These are phyloP conservation scores for Pseudogymnoascus sp. DNA, from an alignment of 2,329 filamentous ascomycete species.

Conservation along the genomic window DNA sequence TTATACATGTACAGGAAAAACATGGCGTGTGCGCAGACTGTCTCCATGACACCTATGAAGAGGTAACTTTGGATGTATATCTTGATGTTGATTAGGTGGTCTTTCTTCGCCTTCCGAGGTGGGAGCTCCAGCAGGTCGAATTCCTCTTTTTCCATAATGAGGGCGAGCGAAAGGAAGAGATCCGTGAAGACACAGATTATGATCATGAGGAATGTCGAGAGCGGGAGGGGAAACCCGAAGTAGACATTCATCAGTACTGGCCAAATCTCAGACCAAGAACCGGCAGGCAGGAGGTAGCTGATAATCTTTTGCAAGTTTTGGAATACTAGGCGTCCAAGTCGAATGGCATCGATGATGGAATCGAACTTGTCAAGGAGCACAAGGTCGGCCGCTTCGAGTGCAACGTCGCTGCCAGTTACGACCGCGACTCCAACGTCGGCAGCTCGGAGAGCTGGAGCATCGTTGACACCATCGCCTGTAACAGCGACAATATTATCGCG, in stretches of 20 bases:
- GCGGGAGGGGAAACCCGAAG: constrained; percentile 42
- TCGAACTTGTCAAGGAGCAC: constrained; percentile 60
- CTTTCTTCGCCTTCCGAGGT: constrained; percentile 37
- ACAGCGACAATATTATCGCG: constrained; percentile 35
- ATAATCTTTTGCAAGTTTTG: constrained; percentile 68
- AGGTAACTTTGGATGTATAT: constrained; percentile 45
- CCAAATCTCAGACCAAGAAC: constrained; percentile 49
- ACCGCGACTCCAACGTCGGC: constrained; percentile 53
- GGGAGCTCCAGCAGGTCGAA: constrained; percentile 43
- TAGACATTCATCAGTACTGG: constrained; percentile 48
- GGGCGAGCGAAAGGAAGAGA: constrained; percentile 40
- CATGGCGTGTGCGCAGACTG: constrained; percentile 41
- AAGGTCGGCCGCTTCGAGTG: constrained; percentile 54
- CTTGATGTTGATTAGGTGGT: constrained; percentile 43
- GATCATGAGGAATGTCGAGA: constrained; percentile 48
- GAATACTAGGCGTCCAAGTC: constrained; percentile 67
- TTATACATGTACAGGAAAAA: constrained; percentile 45
- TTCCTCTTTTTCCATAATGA: constrained; percentile 47
- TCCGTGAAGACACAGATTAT: constrained; percentile 50
- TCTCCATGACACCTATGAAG: constrained; percentile 44
- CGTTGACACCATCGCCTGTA: constrained; percentile 40
- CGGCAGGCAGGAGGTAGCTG: constrained; percentile 45
- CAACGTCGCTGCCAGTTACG: constrained; percentile 49
- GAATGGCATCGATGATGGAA: constrained; percentile 62
- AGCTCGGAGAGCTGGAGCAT: constrained; percentile 45